A percentile compares a stretch with the other conserved stretches of the same genome.
Conservation (phyloP, 306 rosid species). For the Pyrus betulifolia region DNA sequence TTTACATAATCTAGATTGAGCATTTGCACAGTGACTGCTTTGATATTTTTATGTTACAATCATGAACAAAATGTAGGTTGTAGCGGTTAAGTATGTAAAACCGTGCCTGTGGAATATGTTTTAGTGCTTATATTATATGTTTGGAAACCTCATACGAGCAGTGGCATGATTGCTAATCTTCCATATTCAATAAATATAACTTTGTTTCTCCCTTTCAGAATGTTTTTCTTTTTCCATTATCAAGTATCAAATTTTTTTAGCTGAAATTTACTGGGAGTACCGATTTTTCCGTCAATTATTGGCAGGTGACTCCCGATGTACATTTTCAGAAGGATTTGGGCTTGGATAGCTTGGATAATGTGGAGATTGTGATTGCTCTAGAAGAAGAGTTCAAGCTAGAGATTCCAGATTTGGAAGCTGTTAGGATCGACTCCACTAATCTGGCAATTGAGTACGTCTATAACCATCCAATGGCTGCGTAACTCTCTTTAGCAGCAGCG, state of each 20-base stretch:
- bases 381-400: slow-evolving; percentile 98
- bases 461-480: slow-evolving; percentile 89
- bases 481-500: not conserved
- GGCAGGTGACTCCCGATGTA: slow-evolving; percentile 68
- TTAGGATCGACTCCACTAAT: slow-evolving; percentile 62
- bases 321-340: slow-evolving; percentile 94
- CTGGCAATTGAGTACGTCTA: slow-evolving; percentile 86
- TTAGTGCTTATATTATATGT: not conserved
- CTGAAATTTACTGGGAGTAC: not conserved
- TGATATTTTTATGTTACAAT: not conserved
- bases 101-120: not conserved
- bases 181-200: not conserved
- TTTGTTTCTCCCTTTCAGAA: not conserved
- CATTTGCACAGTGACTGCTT: not conserved
- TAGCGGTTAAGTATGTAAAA: not conserved
- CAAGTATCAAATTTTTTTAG: not conserved
- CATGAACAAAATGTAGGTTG: not conserved
- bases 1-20: not conserved
- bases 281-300: slow-evolving; percentile 1
- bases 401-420: slow-evolving; percentile 95
- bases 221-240: not conserved
- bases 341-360: slow-evolving; percentile 93
- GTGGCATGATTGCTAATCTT: not conserved
- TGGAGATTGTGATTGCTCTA: slow-evolving; percentile 93
- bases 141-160: not conserved